Evolutionary conservation across 208 protist species (phyloP).

Genomic region (Leishmania arabica): DNA sequence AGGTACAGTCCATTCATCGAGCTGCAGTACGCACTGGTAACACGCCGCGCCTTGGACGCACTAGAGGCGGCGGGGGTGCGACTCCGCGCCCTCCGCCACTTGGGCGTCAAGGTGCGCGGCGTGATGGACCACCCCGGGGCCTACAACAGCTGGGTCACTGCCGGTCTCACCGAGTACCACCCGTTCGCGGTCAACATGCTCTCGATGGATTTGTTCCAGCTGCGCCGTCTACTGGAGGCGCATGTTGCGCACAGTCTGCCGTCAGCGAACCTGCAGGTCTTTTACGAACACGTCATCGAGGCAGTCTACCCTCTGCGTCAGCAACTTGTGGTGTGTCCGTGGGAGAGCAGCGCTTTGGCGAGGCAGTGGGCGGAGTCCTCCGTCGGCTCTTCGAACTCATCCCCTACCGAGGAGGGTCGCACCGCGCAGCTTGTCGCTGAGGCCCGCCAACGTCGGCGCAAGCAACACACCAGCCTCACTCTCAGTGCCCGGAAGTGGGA

Average conservation of each 20-base stretch:
- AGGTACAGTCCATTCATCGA: constrained; percentile 47
- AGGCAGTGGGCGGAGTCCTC: background rate
- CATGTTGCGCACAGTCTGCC: constrained; percentile 52
- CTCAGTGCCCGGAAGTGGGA: constrained; percentile 78
- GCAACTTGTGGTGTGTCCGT: constrained; percentile 66
- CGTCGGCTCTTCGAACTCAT: background rate
- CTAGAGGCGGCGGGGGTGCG: constrained; percentile 72
- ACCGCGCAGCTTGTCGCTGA: constrained; percentile 17
- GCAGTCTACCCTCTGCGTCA: constrained; percentile 81
- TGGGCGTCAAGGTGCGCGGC: constrained; percentile 69
- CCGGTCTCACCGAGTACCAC: constrained; percentile 79
- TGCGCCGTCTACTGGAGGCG: constrained; percentile 61
- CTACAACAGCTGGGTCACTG: constrained; percentile 85
- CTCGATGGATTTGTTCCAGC: constrained; percentile 61
- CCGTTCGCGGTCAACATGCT: constrained; percentile 88
- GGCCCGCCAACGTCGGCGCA: constrained; percentile 14
- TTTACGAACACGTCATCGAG: constrained; percentile 80
- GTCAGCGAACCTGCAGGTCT: constrained; percentile 68
- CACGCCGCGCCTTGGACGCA: constrained; percentile 73
- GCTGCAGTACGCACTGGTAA: constrained; percentile 80
- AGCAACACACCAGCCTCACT: constrained; percentile 68
- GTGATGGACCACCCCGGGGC: constrained; percentile 87
- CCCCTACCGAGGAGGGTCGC: constrained; percentile 3
- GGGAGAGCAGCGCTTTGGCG: constrained; percentile 42
- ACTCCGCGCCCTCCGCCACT: constrained; percentile 39